These are phyloP conservation scores for Picea abies DNA, from an alignment of 83 land plant genomes.

Conservation along the genomic window DNA sequence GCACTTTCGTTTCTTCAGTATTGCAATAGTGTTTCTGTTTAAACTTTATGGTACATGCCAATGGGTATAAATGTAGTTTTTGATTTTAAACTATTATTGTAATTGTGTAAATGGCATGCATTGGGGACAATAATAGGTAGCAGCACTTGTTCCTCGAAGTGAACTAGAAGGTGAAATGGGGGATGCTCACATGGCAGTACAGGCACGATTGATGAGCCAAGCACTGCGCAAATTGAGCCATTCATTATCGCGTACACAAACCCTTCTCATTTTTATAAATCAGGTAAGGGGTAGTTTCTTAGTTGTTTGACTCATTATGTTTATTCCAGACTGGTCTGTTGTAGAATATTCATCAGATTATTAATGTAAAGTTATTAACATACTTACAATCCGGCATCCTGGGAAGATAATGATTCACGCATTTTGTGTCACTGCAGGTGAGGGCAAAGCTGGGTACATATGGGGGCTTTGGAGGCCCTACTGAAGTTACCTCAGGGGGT, in stretches of 20 bases:
- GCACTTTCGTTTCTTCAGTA: no score
- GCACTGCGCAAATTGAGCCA: constrained; percentile 95
- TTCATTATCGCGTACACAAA: constrained; percentile 83
- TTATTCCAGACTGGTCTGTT: no score
- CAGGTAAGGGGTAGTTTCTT: constrained; percentile 52
- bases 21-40: no score
- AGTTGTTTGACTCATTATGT: no score
- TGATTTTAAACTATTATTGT: no score
- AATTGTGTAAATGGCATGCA: no score
- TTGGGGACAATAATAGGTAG: constrained; percentile 54
- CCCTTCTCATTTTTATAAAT: constrained; percentile 84
- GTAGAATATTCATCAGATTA: no score
- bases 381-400: no score
- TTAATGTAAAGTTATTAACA: no score
- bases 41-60: no score
- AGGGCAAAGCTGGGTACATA: constrained; percentile 71
- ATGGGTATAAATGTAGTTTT: no score
- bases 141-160: constrained; percentile 92
- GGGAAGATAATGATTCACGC: no score
- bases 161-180: constrained; percentile 99
- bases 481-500: constrained; percentile 95
- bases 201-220: constrained; percentile 97
- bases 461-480: constrained; percentile 76
- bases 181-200: constrained; percentile 92
- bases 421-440: constrained; percentile 41